Percentiles rank a stretch among this genome's conserved stretches.
These are phyloP conservation scores for Monosporozyma siamensis DNA, from an alignment of 805 yeast species.

Conservation along the genomic window DNA sequence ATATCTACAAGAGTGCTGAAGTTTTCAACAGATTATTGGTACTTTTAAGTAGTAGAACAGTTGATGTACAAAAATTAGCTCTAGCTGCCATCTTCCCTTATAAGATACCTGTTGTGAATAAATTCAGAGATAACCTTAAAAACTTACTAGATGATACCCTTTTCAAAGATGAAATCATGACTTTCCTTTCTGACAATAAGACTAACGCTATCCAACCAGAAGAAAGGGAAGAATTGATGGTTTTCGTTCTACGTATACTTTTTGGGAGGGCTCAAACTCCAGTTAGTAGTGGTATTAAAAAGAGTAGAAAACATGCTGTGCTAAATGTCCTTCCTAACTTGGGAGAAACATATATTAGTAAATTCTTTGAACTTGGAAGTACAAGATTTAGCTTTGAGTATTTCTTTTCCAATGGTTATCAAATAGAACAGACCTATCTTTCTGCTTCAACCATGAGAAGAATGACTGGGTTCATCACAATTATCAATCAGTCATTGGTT, in stretches of 20 bases:
- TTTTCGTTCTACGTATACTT: constrained; percentile 63
- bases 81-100: constrained; percentile 59
- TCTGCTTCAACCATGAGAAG: constrained; percentile 36
- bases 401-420: constrained; percentile 24
- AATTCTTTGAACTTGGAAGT: constrained; percentile 56
- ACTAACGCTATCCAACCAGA: constrained; percentile 46
- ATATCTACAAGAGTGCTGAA: constrained; percentile 42
- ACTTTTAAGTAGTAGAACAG: constrained; percentile 51
- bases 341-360: constrained; percentile 39
- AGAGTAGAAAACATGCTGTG: constrained; percentile 64
- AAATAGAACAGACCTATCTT: constrained; percentile 19
- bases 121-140: constrained; percentile 62
- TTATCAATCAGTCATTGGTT: constrained; percentile 20
- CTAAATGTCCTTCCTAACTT: constrained; percentile 54
- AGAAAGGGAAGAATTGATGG: constrained; percentile 57
- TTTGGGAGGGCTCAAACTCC: constrained; percentile 80
- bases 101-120: constrained; percentile 47
- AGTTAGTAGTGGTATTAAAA: constrained; percentile 57
- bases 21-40: constrained; percentile 45
- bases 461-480: constrained; percentile 54
- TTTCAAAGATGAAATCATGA: constrained; percentile 76
- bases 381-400: constrained; percentile 39
- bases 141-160: constrained; percentile 73
- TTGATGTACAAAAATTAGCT: constrained; percentile 62
- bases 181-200: constrained; percentile 42